Conservation (phyloP, 129 eudicot species). For the Centaurea solstitialis region DNA sequence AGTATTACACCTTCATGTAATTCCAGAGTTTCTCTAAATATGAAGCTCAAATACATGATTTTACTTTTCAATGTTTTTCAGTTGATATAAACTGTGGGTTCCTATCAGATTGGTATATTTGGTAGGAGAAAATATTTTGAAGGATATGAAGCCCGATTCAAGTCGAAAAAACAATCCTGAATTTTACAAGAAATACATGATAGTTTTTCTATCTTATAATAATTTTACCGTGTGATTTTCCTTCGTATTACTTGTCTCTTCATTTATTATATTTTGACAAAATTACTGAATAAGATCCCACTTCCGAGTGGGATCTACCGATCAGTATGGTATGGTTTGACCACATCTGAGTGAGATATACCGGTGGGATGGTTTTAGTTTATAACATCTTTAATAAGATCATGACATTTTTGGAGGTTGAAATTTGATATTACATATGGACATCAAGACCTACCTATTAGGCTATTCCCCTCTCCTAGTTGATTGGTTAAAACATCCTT, state of each 20-base stretch:
- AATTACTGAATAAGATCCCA: neutral
- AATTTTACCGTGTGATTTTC: too few relatives aligned
- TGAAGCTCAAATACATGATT: neutral
- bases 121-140: neutral
- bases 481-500: conserved; percentile 24
- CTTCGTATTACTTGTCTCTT: neutral
- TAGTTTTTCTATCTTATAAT: too few relatives aligned
- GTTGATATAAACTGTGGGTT: neutral
- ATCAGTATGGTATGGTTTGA: neutral
- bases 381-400: too few relatives aligned
- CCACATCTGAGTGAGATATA: too few relatives aligned
- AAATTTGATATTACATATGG: neutral
- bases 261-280: too few relatives aligned
- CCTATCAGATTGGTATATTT: conserved; percentile 4
- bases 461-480: neutral
- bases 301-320: neutral
- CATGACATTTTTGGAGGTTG: neutral
- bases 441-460: neutral
- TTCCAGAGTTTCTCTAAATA: neutral
- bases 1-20: neutral
- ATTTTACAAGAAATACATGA: neutral
- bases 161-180: neutral
- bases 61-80: neutral
- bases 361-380: neutral
- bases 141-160: neutral